phyloP scores from a whole-genome alignment of 306 rosid genomes.

The Gillenia trifoliata region DNA sequence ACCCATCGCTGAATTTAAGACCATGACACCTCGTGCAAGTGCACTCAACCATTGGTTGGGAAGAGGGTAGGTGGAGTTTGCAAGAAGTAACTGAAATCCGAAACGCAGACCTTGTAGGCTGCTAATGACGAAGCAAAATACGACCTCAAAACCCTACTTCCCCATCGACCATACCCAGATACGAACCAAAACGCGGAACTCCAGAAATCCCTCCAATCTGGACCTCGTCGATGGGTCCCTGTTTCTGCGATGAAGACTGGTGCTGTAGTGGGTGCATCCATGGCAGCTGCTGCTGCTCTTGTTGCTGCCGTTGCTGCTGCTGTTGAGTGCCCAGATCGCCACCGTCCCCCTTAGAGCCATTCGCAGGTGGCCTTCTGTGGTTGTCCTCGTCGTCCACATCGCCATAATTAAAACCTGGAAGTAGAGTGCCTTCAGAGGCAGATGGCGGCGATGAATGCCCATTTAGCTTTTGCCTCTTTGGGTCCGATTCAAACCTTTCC shows the following conservation, averaged over 20 bases:
- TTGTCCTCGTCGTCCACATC: conserved; percentile 48
- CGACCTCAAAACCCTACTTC: conserved; percentile 55
- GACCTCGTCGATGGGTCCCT: no score
- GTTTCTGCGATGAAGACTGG: no score
- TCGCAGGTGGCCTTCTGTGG: neutral
- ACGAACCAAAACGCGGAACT: conserved; percentile 29
- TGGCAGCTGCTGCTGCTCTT: no score
- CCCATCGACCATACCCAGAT: conserved; percentile 39
- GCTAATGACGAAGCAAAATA: conserved; percentile 41
- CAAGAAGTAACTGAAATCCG: conserved; percentile 44
- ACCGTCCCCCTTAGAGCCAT: neutral
- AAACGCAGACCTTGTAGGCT: conserved; percentile 30
- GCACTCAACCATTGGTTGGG: no score
- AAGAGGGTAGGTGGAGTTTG: no score
- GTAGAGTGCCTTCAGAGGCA: conserved; percentile 30
- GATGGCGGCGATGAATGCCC: conserved; percentile 15
- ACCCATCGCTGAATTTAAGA: no score
- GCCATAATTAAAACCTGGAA: conserved; percentile 48
- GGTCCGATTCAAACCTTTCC: conserved; percentile 16
- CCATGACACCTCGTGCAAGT: no score
- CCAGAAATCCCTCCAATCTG: conserved; percentile 27
- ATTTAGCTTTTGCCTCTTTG: conserved; percentile 27
- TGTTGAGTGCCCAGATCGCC: no score
- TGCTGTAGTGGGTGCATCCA: no score
- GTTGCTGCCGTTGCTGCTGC: no score